Evolutionary conservation across 805 yeast genomes (phyloP).

Genomic region (Myxozyma lipomycoides): DNA sequence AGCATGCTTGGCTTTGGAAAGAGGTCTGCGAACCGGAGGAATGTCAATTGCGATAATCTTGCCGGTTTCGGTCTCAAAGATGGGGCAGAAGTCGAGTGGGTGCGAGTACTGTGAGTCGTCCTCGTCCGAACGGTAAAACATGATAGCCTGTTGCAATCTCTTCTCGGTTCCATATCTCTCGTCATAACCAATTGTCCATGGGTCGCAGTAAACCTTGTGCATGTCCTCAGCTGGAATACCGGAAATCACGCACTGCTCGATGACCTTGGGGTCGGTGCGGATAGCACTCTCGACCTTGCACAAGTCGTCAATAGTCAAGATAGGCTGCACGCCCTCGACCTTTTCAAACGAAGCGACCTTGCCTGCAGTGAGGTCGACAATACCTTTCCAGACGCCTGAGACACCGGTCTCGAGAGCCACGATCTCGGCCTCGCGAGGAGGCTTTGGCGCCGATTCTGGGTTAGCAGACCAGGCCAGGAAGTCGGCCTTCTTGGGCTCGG

Average conservation of each 20-base stretch:
- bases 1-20: constrained; percentile 63
- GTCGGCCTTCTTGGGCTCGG: constrained; percentile 65
- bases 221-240: constrained; percentile 64
- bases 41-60: constrained; percentile 72
- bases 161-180: constrained; percentile 74
- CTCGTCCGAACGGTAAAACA: constrained; percentile 71
- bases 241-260: constrained; percentile 65
- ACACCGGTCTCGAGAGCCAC: constrained; percentile 54
- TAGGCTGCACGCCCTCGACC: constrained; percentile 66
- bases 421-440: constrained; percentile 65
- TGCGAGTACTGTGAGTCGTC: constrained; percentile 66
- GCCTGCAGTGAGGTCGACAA: constrained; percentile 53
- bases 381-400: constrained; percentile 67
- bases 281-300: constrained; percentile 58
- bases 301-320: constrained; percentile 66
- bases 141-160: constrained; percentile 75
- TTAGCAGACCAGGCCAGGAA: constrained; percentile 61
- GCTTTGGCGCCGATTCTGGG: constrained; percentile 45
- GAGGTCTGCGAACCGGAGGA: constrained; percentile 68
- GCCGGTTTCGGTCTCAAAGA: constrained; percentile 65
- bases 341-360: constrained; percentile 47
- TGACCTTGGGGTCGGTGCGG: constrained; percentile 66
- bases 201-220: constrained; percentile 60
- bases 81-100: constrained; percentile 79
- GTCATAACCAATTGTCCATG: constrained; percentile 69